phyloP scores from a whole-genome alignment of 176 grass and related monocot species.

The Cymbopogon citratus region DNA sequence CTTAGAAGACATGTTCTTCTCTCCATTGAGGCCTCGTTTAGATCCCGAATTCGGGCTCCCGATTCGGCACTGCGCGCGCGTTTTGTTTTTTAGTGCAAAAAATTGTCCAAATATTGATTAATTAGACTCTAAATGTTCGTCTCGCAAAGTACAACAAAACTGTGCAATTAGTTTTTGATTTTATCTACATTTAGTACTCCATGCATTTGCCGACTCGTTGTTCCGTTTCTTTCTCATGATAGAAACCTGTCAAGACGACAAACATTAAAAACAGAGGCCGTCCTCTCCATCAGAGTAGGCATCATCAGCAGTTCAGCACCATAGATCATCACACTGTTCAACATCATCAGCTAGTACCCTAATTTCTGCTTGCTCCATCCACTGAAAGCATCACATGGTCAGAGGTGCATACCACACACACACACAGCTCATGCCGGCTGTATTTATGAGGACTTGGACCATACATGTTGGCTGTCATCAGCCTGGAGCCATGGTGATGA shows the following conservation, averaged over 20 bases:
- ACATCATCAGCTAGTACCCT: neutral
- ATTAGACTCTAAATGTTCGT: too few species aligned
- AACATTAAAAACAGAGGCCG: neutral
- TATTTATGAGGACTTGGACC: constrained; percentile 44
- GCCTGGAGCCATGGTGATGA: constrained; percentile 13
- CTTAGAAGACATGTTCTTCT: neutral
- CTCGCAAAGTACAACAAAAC: too few species aligned
- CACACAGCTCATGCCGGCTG: constrained; percentile 27
- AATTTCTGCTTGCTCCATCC: neutral
- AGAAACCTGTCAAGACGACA: too few species aligned
- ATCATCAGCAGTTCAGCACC: neutral
- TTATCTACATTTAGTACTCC: too few species aligned
- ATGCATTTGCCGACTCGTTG: too few species aligned
- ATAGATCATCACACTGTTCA: neutral
- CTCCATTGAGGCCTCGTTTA: too few species aligned
- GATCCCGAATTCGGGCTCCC: too few species aligned
- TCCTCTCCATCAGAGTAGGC: neutral
- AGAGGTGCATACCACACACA: neutral
- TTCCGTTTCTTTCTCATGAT: too few species aligned
- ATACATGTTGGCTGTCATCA: constrained; percentile 16
- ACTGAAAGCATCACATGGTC: constrained; percentile 34
- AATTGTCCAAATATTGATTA: too few species aligned
- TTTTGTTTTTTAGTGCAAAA: too few species aligned
- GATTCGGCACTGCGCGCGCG: too few species aligned
- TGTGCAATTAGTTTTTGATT: too few species aligned